Percentiles rank a stretch among this genome's conserved stretches.
Evolutionary conservation across 2,329 filamentous ascomycete species (phyloP).

Genomic region (Fusarium hainanense): DNA sequence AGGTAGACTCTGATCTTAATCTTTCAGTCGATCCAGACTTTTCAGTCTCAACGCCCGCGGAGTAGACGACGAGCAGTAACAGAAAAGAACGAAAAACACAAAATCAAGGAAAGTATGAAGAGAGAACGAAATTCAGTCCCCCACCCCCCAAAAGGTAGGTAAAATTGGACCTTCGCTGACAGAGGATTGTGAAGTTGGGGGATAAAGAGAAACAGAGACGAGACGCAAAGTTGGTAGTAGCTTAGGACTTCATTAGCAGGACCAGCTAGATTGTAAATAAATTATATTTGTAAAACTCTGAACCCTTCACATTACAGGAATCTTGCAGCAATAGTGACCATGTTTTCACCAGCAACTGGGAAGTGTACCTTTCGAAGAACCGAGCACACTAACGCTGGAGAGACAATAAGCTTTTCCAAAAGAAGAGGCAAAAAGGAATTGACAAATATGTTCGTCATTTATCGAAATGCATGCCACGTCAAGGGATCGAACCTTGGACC

Average conservation of each 20-base stretch:
- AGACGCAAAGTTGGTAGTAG: background rate
- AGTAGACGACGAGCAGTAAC: background rate
- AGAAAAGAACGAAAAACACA: background rate
- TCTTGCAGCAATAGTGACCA: background rate
- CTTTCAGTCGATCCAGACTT: background rate
- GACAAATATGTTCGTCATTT: background rate
- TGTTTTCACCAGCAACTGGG: background rate
- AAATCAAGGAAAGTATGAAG: background rate
- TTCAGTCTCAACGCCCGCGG: background rate
- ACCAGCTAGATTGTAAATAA: background rate
- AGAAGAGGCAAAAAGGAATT: background rate
- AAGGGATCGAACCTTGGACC: constrained; percentile 9
- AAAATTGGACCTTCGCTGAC: background rate
- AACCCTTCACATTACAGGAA: background rate
- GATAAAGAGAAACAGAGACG: background rate
- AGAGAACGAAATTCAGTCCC: background rate
- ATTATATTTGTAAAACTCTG: background rate
- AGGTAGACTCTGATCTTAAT: background rate
- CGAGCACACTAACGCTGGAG: too few relatives aligned
- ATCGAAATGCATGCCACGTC: background rate
- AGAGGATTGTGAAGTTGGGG: background rate
- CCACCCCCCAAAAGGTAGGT: background rate
- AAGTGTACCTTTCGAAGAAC: background rate
- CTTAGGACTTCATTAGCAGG: background rate
- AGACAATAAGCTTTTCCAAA: background rate